Base-by-base conservation (phyloP, 352 stramenopile genomes). In the Phytophthora hibernalis region DNA sequence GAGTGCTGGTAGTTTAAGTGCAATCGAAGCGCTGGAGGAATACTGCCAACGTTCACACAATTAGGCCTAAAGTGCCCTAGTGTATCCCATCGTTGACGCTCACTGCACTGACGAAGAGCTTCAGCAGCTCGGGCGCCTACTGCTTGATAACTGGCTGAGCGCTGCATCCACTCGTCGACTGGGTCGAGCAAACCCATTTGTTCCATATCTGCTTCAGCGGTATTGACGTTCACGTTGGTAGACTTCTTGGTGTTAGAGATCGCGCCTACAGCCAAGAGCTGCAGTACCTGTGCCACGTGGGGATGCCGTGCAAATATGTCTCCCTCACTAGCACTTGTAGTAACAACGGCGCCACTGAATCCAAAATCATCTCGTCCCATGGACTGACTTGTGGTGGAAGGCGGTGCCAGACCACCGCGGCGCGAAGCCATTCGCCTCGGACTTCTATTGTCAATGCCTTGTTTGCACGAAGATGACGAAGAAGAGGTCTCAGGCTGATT, bases 71-170 rank as follows among this genome's bases (percentile, higher is more conserved):
- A 87, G 28, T 85, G 72, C 0, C 31, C 47, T 1, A 77, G 74
- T 8, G 76, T 74, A 43, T 91, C 82, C 80, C 82, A 89, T 1
- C 80, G 82, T 43, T 65, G 49, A 15, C 80, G 80, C 42, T 77
- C 63, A 2, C 49, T 59, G 2, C 66, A 62, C 5, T 49, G 61
- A 42, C 60, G 61, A 37, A 89, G 53, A 13, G 73, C 68, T 10
- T 78, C 52, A 9, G 50, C 33, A 9, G 66, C 56, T 15, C 80
- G 70, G 3, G 38, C 7, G 3, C 76, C 80, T 24, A 91, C 83
- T 22, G 59, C 71, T 37, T 80, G 70, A 44, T 91, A 89, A 54
- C 72, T 85, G 3, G 47, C 57, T 3, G 72, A 81, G 16, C 82
- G 72, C 40, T 87, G 74, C 2, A 18, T 33, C 82, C 82, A 91